Evolutionary conservation across 2,329 filamentous ascomycete species (phyloP), one percentile per base, ranked within the genome.

Genomic region (Aureobasidium sp.): DNA sequence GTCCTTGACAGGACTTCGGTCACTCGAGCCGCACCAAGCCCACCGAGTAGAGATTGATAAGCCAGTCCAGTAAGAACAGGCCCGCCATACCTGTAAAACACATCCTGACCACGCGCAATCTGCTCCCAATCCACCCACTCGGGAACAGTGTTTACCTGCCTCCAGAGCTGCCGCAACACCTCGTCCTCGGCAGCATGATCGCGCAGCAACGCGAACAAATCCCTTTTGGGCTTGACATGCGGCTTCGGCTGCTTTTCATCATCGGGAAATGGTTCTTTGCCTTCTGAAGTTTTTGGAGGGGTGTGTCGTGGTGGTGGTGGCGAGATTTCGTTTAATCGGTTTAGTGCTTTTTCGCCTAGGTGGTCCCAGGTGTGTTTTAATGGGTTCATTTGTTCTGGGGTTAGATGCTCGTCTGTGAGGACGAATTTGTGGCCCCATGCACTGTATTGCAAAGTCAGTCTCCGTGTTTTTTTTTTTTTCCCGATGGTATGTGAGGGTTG

Each of bases 91-190:
- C 89, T 83, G 72, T 90, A 91, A 69, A 91, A 90, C 0, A 91
- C 83, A 67, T 88, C 83, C 70, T 93, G 89, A 0, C 89, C 89
- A 68, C 89, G 79, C 63, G 81, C 78, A 62, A 93, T 87, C 70
- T 91, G 87, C 1, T 82, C 81, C 88, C 88, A 92, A 70, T 91
- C 84, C 2, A 92, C 89, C 88, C 88, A 92, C 0, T 82, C 78
- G 0, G 89, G 89, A 4, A 90, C 74, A 0, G 81, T 85, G 62
- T 84, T 87, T 62, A 88, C 78, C 69, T 91, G 79, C 0, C 74
- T 71, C 89, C 88, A 92, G 9, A 93, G 75, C 60, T 81, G 67
- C 8, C 72, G 68, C 25, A 86, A 75, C 42, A 82, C 81, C 27
- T 81, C 75, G 67, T 92, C 82, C 6, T 78, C 76, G 2, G 75